A percentile compares a stretch with the other conserved stretches of the same genome.
Evolutionary conservation across 2,329 filamentous ascomycete genomes (phyloP).

Genomic region (Periconia sp.): DNA sequence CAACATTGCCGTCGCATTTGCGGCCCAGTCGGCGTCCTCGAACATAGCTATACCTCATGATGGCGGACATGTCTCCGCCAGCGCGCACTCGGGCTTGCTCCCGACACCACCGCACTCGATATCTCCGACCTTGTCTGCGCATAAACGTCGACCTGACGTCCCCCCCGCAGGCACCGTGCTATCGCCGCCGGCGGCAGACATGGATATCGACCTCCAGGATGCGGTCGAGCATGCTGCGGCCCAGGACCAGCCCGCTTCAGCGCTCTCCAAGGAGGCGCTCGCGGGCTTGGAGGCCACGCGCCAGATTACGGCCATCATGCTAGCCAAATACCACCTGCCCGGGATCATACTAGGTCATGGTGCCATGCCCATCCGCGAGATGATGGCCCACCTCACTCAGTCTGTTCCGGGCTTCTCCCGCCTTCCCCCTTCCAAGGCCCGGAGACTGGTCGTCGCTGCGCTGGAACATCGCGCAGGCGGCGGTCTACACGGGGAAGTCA

Average conservation of each 20-base stretch:
- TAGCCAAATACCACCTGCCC: slow-evolving; percentile 89
- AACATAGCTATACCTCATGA: slow-evolving; percentile 39
- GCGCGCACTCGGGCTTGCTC: slow-evolving; percentile 57
- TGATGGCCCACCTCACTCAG: slow-evolving; percentile 93
- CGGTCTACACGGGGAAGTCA: slow-evolving; percentile 70
- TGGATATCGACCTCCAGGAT: slow-evolving; percentile 85
- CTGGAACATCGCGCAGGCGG: slow-evolving; percentile 77
- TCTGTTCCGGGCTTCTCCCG: slow-evolving; percentile 90
- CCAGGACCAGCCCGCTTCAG: slow-evolving; percentile 49
- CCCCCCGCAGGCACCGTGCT: slow-evolving; percentile 53
- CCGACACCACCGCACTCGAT: slow-evolving; percentile 96
- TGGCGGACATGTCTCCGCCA: slow-evolving; percentile 27
- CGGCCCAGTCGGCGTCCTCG: slow-evolving; percentile 31
- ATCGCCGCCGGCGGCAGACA: slow-evolving; percentile 67
- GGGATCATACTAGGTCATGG: slow-evolving; percentile 89
- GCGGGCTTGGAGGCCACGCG: slow-evolving; percentile 73
- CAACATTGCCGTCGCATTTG: slow-evolving; percentile 50
- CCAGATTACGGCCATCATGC: slow-evolving; percentile 81
- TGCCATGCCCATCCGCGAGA: slow-evolving; percentile 89
- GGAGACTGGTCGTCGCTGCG: slow-evolving; percentile 89
- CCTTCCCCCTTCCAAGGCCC: slow-evolving; percentile 87
- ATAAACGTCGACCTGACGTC: slow-evolving; percentile 70
- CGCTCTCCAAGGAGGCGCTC: slow-evolving; percentile 58
- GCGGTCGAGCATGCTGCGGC: slow-evolving; percentile 59
- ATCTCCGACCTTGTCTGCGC: slow-evolving; percentile 83